A percentile compares a stretch with the other conserved stretches of the same genome.
Evolutionary conservation across 306 rosid species (phyloP).

Genomic region (Lotus japonicus): DNA sequence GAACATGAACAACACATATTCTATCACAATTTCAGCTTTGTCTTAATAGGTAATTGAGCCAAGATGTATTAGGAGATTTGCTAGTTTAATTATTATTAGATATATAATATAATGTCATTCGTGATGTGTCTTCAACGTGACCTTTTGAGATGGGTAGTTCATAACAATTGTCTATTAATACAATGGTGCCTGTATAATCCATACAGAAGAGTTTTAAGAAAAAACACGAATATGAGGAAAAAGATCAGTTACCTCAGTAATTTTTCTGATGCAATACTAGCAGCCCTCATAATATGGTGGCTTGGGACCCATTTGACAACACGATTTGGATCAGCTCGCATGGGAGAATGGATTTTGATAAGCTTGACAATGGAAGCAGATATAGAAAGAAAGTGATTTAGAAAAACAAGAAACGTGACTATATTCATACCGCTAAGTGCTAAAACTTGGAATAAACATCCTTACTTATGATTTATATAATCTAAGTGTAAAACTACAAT

Average conservation of each 20-base stretch:
- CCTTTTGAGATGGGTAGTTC: not conserved
- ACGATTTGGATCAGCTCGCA: constrained; percentile 88
- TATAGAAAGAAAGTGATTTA: constrained; percentile 5
- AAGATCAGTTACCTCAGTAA: constrained; percentile 45
- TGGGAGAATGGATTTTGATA: constrained; percentile 91
- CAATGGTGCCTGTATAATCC: not conserved
- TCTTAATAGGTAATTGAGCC: not conserved
- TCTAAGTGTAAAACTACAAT: not conserved
- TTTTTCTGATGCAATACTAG: constrained; percentile 85
- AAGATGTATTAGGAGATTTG: constrained; percentile 1
- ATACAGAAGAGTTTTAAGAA: not conserved
- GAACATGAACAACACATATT: constrained; percentile 5
- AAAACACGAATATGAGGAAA: not conserved
- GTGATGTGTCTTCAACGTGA: not conserved
- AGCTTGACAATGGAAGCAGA: constrained; percentile 50
- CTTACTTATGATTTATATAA: not conserved
- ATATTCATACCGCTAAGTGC: constrained; percentile 1
- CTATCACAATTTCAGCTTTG: constrained; percentile 8
- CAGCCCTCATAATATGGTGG: constrained; percentile 43
- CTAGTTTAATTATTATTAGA: not conserved
- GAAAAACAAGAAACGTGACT: not conserved
- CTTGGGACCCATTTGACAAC: constrained; percentile 78
- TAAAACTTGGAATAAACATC: not conserved
- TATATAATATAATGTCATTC: not conserved
- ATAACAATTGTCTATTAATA: not conserved